Evolutionary conservation across 805 yeast species (phyloP), one percentile per base, ranked within the genome.

Genomic region (Schwanniomyces polymorphus): DNA sequence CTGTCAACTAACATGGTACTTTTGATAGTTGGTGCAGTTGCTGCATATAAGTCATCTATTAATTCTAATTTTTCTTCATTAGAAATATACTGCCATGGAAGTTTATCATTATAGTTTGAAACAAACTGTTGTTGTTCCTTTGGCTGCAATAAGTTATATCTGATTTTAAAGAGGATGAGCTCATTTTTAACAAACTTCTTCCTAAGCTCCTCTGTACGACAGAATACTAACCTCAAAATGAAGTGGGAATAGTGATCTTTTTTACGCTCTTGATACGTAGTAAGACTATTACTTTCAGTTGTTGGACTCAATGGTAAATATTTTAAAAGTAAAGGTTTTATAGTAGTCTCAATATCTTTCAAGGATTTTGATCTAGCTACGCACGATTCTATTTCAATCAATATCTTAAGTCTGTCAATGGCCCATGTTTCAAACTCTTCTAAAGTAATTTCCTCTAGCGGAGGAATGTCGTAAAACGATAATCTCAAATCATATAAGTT

Each of bases 361-460:
- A 79, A 60, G 1, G 78, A 64, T 57, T 83, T 82, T 49, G 84
- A 83, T 55, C 95, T 76, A 21, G 85, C 81, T 38, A 78, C 59
- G 52, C 87, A 81, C 1, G 89, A 79, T 59, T 92, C 97, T 43
- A 94, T 85, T 61, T 90, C 97, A 45, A 91, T 79, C 48, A 94
- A 74, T 7, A 94, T 81, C 60, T 86, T 84, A 52, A 92, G 74
- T 49, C 99, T 72, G 60, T 92, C 98, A 45, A 94, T 85, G 4
- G 98, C 98, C 97, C 97, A 94, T 4, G 78, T 76, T 68, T 94
- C 99, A 66, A 94, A 94, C 58, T 94, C 88, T 53, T 91, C 97
- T 14, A 94, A 67, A 0, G 97, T 89, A 57, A 94, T 84, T 65
- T 94, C 98, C 11, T 85, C 83, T 27, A 77, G 68, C 0, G 98